These are phyloP conservation scores for Rhizophlyctis rosea DNA, from an alignment of 192 early-diverging fungal genomes.

Conservation along the genomic window DNA sequence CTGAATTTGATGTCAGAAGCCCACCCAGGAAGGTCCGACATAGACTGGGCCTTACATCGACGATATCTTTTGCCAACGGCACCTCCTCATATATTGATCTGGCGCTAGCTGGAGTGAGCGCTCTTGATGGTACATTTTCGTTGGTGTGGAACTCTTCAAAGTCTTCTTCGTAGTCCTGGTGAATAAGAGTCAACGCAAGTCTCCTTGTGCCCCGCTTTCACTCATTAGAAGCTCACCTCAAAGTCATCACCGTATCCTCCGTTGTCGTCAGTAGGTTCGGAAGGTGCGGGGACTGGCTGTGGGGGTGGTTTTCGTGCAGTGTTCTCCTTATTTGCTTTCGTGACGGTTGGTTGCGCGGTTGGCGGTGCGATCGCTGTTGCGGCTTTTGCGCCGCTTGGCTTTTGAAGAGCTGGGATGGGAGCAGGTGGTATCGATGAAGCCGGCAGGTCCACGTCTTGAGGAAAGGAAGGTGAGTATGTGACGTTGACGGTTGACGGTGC, in stretches of 20 bases:
- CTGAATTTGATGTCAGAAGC: constrained; percentile 8
- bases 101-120: neutral
- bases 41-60: neutral
- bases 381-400: too few species aligned
- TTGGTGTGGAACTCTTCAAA: constrained; percentile 46
- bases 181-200: neutral
- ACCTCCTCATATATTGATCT: neutral
- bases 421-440: neutral
- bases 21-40: neutral
- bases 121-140: neutral
- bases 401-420: neutral
- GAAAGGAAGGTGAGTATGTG: neutral
- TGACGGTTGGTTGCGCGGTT: too few species aligned
- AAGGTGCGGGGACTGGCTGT: neutral
- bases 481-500: neutral
- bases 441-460: neutral
- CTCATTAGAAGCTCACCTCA: too few species aligned
- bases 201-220: neutral
- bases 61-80: neutral
- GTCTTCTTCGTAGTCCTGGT: constrained; percentile 37
- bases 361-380: too few species aligned
- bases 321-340: too few species aligned
- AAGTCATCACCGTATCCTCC: constrained; percentile 33
- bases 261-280: neutral
- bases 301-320: too few species aligned